Base-by-base conservation (phyloP, 306 rosid genomes). In the Macrotyloma uniflorum region DNA sequence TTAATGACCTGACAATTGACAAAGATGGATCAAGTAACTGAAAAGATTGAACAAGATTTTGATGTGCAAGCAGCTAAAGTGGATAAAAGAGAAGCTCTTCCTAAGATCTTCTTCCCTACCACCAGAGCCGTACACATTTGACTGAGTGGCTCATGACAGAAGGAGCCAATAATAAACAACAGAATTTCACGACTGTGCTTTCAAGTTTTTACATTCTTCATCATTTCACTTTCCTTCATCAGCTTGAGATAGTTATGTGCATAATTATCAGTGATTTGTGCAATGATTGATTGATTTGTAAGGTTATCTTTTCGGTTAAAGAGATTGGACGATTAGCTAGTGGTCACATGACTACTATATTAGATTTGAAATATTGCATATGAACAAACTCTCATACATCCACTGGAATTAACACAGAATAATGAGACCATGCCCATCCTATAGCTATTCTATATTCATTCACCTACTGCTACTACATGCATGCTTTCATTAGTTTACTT, bases 41-140 rank as follows among this genome's bases (percentile, higher is more conserved):
- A 73, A 86, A 46, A 69, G 85, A 83, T 83, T 72, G 89, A 83
- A 82, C 66, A 84, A 65, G 90, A 89, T 91, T 89, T 85, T 84
- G 91, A 88, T 86, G 88, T 84, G 58, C 75, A 59, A 83, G 69
- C 71, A 72, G 67, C 58, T 46, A 38, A 51, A 26, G 15, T 43
- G 32, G 80, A 80, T 80, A 70, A 82, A 82, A 80, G n/a, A 81
- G 77, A 66, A 85, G 80, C 79, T 89, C 35, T 43, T 42, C 9
- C n/a, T n/a, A 13, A 83, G 88, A 92, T 92, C 65, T 75, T 68
- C 18, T 76, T 88, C 88, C 91, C 93, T 80, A 83, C 89, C 86
- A 24, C 42, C 24, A 7, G 6, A 72, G 49, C 68, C 68, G 35
- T 78, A 64, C 73, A 36, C 22, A 58, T 74, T 75, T 45, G 64